phyloP scores from a whole-genome alignment of 352 stramenopile species.

The Phytophthora foliorum region DNA sequence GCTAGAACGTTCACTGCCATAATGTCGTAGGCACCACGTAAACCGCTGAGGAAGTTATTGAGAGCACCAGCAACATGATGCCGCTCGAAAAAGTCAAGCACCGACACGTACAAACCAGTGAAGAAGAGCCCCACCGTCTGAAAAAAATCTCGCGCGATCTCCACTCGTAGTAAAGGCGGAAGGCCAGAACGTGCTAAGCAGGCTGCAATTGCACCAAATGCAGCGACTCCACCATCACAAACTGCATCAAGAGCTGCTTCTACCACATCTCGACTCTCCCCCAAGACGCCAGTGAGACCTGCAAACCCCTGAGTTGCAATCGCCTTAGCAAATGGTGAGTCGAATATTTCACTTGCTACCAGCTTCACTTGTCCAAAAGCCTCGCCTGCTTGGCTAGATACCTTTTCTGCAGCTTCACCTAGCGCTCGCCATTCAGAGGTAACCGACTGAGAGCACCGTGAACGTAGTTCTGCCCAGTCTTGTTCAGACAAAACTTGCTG shows the following conservation, averaged over 20 bases:
- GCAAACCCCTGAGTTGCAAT: constrained; percentile 36
- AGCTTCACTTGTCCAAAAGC: not conserved
- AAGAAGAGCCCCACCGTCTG: constrained; percentile 58
- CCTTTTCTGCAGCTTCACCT: constrained; percentile 14
- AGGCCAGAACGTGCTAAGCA: constrained; percentile 33
- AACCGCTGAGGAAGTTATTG: constrained; percentile 22
- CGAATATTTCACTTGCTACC: constrained; percentile 36
- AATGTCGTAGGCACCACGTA: constrained; percentile 42
- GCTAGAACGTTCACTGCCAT: constrained; percentile 32
- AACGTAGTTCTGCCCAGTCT: constrained; percentile 17
- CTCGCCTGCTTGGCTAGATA: not conserved
- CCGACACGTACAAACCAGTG: constrained; percentile 43
- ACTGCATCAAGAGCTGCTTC: constrained; percentile 38
- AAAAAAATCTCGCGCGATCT: constrained; percentile 61
- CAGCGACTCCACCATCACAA: constrained; percentile 22
- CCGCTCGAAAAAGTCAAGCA: constrained; percentile 29
- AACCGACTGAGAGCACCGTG: constrained; percentile 17
- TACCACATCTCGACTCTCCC: constrained; percentile 39
- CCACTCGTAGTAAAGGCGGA: constrained; percentile 49
- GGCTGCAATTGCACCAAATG: constrained; percentile 11
- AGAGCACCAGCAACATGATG: constrained; percentile 27
- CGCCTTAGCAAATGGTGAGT: constrained; percentile 38
- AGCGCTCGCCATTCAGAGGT: constrained; percentile 10
- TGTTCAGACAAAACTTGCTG: constrained; percentile 5
- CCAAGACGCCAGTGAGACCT: constrained; percentile 35